Percentiles rank a stretch among this genome's conserved stretches.
Conservation (phyloP, 2,329 filamentous ascomycete genomes). For the Chaetomium sp. region DNA sequence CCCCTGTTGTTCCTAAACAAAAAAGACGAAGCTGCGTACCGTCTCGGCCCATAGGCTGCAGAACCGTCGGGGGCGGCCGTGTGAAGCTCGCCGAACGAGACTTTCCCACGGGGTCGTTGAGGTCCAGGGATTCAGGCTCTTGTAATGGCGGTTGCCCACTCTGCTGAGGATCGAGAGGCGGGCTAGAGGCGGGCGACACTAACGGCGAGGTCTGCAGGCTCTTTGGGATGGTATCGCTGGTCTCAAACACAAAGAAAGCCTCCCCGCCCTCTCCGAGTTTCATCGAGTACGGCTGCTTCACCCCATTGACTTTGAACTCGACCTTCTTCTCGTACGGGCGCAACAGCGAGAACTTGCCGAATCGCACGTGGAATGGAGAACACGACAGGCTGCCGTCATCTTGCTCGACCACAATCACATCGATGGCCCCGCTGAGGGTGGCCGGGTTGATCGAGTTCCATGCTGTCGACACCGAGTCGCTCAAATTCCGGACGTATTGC, state of each 20-base stretch:
- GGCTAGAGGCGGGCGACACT: slow-evolving; percentile 82
- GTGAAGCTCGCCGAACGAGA: slow-evolving; percentile 33
- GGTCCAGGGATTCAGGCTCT: slow-evolving; percentile 64
- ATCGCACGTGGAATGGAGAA: slow-evolving; percentile 96
- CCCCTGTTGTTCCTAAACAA: not conserved
- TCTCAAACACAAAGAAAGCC: slow-evolving; percentile 98
- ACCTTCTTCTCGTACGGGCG: slow-evolving; percentile 98
- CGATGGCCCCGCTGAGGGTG: slow-evolving; percentile 93
- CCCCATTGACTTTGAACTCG: slow-evolving; percentile 90
- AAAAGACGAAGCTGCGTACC: slow-evolving; percentile 22
- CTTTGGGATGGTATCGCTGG: slow-evolving; percentile 82
- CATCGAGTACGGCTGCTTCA: slow-evolving; percentile 92
- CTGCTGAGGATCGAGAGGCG: slow-evolving; percentile 52
- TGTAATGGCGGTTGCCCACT: slow-evolving; percentile 43
- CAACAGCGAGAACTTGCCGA: slow-evolving; percentile 95
- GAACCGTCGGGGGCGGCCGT: slow-evolving; percentile 40
- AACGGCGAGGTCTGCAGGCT: slow-evolving; percentile 91
- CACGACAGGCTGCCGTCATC: slow-evolving; percentile 85
- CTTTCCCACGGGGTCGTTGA: slow-evolving; percentile 44
- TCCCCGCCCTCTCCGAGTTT: slow-evolving; percentile 96
- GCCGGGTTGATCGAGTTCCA: slow-evolving; percentile 99
- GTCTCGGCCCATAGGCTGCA: slow-evolving; percentile 33
- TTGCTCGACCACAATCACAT: slow-evolving; percentile 96
- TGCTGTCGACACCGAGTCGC: slow-evolving; percentile 92
- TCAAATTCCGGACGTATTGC: slow-evolving; percentile 97